Conservation (phyloP, 805 yeast species). For the Maudiozyma barnettii region DNA sequence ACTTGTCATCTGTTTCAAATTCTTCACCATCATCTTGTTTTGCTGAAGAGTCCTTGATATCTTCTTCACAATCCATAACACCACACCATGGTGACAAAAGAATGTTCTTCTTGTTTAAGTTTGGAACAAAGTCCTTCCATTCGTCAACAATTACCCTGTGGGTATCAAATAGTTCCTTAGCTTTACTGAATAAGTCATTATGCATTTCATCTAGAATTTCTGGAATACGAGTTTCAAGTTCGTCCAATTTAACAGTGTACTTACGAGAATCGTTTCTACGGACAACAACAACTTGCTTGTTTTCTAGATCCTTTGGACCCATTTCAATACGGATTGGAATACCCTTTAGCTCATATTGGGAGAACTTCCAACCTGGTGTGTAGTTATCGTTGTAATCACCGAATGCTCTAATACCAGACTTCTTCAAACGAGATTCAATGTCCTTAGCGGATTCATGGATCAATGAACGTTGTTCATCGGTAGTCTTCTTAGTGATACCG, state of each 20-base stretch:
- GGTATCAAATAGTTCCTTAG: conserved; percentile 72
- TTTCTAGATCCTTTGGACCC: conserved; percentile 91
- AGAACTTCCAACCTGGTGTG: conserved; percentile 98
- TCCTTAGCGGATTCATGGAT: conserved; percentile 62
- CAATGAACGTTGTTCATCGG: conserved; percentile 61
- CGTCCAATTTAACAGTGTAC: conserved; percentile 52
- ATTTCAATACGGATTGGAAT: conserved; percentile 86
- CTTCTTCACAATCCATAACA: conserved; percentile 86
- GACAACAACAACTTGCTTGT: conserved; percentile 73
- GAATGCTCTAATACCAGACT: conserved; percentile 60
- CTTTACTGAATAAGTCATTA: conserved; percentile 57
- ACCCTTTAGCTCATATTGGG: conserved; percentile 96
- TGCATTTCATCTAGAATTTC: conserved; percentile 78
- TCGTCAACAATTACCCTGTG: conserved; percentile 76
- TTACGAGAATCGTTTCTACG: conserved; percentile 87
- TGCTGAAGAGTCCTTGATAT: conserved; percentile 81
- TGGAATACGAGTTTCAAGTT: conserved; percentile 58
- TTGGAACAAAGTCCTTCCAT: conserved; percentile 89
- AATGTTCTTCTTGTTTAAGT: conserved; percentile 83
- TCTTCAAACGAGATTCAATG: conserved; percentile 52
- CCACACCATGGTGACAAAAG: conserved; percentile 98
- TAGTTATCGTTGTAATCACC: conserved; percentile 91
- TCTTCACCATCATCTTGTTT: conserved; percentile 74
- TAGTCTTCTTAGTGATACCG: conserved; percentile 82
- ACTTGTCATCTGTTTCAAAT: conserved; percentile 84